A percentile compares a stretch with the other conserved stretches of the same genome.
phyloP scores from a whole-genome alignment of 805 yeast genomes.

The Saturnispora sekii region DNA sequence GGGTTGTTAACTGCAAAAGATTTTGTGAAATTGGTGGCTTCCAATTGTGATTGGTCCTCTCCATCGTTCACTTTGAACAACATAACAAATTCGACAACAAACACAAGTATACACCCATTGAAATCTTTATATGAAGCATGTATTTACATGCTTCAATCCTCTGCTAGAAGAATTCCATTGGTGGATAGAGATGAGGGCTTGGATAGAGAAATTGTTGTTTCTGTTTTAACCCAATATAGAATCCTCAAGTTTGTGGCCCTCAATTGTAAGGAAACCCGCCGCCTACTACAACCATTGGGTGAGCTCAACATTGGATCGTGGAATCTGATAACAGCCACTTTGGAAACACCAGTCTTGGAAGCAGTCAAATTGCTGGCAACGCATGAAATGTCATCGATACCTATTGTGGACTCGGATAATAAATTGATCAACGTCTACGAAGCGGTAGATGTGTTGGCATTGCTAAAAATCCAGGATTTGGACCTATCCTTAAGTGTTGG shows the following conservation, averaged over 20 bases:
- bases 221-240: conserved; percentile 92
- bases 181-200: conserved; percentile 92
- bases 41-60: neutral
- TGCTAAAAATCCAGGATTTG: conserved; percentile 86
- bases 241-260: conserved; percentile 90
- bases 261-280: conserved; percentile 90
- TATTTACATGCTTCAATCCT: conserved; percentile 76
- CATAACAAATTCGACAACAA: neutral
- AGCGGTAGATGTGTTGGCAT: conserved; percentile 86
- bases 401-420: conserved; percentile 66
- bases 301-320: conserved; percentile 57
- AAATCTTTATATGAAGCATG: conserved; percentile 88
- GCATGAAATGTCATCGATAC: conserved; percentile 82
- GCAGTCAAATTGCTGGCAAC: conserved; percentile 76
- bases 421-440: conserved; percentile 84
- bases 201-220: conserved; percentile 86
- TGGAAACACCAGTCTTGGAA: conserved; percentile 89
- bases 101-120: conserved; percentile 76
- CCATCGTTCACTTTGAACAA: neutral
- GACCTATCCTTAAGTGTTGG: conserved; percentile 89
- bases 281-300: conserved; percentile 64
- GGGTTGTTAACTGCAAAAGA: conserved; percentile 89
- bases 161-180: conserved; percentile 87
- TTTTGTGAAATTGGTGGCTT: conserved; percentile 74
- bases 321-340: conserved; percentile 64